Percentiles rank a stretch among this genome's conserved stretches.
Conservation (phyloP, 2,329 filamentous ascomycete genomes). For the Colletotrichum scovillei region DNA sequence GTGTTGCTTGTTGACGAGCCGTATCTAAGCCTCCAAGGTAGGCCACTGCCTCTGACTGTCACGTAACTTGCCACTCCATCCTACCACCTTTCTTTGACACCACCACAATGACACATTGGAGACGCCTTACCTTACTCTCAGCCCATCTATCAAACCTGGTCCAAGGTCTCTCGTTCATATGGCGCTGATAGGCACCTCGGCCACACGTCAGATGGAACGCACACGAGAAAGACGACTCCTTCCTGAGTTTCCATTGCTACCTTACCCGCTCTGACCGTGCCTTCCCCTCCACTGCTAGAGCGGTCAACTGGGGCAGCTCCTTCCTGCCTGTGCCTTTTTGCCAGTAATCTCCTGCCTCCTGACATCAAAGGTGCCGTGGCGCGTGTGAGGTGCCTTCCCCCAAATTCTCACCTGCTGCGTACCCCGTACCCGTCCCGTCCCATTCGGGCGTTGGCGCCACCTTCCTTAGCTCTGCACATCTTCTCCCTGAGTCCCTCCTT, state of each 20-base stretch:
- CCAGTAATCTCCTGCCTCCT: too few species aligned
- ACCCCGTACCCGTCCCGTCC: not conserved
- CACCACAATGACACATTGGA: not conserved
- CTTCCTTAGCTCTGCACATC: conserved; percentile 12
- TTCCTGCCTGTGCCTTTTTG: not conserved
- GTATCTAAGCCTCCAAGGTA: not conserved
- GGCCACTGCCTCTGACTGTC: conserved; percentile 3
- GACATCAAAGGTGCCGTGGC: not conserved
- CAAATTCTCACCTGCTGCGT: not conserved
- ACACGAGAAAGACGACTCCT: not conserved
- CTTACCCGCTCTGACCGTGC: not conserved
- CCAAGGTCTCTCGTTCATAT: not conserved
- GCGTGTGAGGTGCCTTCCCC: not conserved
- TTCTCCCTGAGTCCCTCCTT: not conserved
- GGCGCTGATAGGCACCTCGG: conserved; percentile 15
- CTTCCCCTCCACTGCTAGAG: not conserved
- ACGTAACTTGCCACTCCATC: conserved; percentile 13
- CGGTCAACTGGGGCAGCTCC: conserved; percentile 23
- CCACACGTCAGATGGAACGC: conserved; percentile 1
- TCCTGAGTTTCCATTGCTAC: conserved; percentile 5
- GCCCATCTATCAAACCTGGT: not conserved
- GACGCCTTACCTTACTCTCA: not conserved
- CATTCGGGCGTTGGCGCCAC: conserved; percentile 3
- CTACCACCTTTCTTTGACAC: not conserved
- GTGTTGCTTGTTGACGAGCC: not conserved